Conservation (phyloP, 2,329 filamentous ascomycete species). For the Penicillium paneum region DNA sequence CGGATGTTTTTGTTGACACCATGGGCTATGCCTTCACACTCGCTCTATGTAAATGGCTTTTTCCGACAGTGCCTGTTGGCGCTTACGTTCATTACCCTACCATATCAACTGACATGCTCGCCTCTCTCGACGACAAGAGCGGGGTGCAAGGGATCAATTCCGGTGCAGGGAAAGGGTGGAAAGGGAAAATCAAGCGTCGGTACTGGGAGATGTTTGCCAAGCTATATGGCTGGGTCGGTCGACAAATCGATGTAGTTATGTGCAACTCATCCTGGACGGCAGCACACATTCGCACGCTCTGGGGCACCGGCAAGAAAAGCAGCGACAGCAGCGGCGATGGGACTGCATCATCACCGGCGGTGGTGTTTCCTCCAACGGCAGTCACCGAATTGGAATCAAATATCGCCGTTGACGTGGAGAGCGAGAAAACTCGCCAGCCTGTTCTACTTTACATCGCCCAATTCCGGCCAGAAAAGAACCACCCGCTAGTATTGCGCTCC, state of each 20-base stretch:
- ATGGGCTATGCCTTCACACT: constrained; percentile 96
- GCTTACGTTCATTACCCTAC: constrained; percentile 98
- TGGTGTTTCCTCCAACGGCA: constrained; percentile 89
- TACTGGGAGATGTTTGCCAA: constrained; percentile 88
- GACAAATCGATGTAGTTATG: constrained; percentile 88
- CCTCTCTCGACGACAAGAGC: constrained; percentile 66
- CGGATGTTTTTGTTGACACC: constrained; percentile 93
- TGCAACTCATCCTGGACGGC: constrained; percentile 97
- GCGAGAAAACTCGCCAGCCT: constrained; percentile 66
- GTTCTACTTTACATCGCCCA: constrained; percentile 90
- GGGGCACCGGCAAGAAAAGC: constrained; percentile 56
- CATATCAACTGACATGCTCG: constrained; percentile 96
- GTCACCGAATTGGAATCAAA: constrained; percentile 76
- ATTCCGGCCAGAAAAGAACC: constrained; percentile 96
- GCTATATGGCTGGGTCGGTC: constrained; percentile 78
- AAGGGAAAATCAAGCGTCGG: constrained; percentile 67
- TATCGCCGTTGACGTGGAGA: constrained; percentile 67
- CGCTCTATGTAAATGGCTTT: constrained; percentile 77
- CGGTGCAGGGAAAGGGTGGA: constrained; percentile 70
- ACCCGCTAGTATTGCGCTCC: constrained; percentile 77
- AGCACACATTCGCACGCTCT: constrained; percentile 73
- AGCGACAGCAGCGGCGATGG: constrained; percentile 43
- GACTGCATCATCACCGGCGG: constrained; percentile 43
- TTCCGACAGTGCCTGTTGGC: constrained; percentile 74
- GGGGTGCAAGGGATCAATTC: constrained; percentile 75